Evolutionary conservation across 306 rosid genomes (phyloP).

Genomic region (Trifolium subterraneum): DNA sequence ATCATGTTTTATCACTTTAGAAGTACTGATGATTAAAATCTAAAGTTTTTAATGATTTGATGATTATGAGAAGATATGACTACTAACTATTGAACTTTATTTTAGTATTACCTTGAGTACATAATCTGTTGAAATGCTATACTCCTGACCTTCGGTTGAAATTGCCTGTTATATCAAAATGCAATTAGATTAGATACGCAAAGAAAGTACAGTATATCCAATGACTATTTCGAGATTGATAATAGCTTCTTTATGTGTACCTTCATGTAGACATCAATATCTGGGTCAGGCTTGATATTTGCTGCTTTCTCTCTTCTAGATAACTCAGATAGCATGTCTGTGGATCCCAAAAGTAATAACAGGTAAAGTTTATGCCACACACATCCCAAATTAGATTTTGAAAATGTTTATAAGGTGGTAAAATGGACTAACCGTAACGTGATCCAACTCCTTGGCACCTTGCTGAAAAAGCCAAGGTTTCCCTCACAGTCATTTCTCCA

Average conservation of each 20-base stretch:
- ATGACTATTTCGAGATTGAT: neutral
- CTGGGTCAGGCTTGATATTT: constrained; percentile 74
- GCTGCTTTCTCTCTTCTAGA: constrained; percentile 73
- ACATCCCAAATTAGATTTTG: constrained; percentile 1
- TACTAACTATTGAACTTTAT: neutral
- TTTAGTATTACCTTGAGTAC: constrained; percentile 59
- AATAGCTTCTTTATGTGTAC: constrained; percentile 40
- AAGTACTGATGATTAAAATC: neutral
- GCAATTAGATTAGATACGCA: constrained; percentile 5
- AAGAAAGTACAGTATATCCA: neutral
- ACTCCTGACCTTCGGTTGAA: constrained; percentile 59
- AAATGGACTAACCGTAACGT: constrained; percentile 34
- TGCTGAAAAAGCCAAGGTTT: constrained; percentile 49
- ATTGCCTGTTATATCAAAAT: constrained; percentile 42
- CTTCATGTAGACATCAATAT: constrained; percentile 85
- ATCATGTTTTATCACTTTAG: neutral
- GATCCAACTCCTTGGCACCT: constrained; percentile 57
- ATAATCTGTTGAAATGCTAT: constrained; percentile 71
- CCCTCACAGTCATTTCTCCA: constrained; percentile 54
- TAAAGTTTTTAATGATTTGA: neutral
- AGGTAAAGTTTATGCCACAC: neutral
- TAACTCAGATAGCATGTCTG: constrained; percentile 67
- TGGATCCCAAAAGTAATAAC: neutral
- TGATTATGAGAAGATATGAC: neutral
- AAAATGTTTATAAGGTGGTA: constrained; percentile 7